Base-by-base conservation (phyloP, 768 basidiomycete genomes). In the Agrocybe chaxingu region DNA sequence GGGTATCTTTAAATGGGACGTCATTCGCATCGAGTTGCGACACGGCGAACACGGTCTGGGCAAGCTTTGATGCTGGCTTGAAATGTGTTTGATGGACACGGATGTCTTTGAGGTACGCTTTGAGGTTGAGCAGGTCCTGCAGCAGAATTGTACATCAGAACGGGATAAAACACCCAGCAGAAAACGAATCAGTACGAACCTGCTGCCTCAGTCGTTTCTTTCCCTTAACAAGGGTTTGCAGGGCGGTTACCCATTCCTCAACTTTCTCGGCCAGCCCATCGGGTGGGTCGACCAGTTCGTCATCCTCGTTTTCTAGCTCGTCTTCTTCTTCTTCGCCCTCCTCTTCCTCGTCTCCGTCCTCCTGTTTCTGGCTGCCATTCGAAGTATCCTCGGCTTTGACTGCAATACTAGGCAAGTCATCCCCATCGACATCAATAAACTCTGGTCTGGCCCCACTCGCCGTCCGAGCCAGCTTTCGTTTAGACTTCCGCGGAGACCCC, bases 221-320 rank as follows among this genome's bases (percentile, higher is more conserved):
- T 19, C 55, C 55, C 41, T 53, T 56, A 24, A 56, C 18, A 8
- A 56, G 30, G 31, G 32, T 39, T 7, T 44, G 48, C 45, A 56
- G 48, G 9, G 35, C 51, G 8, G 18, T 18, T 16, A n/a, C 43
- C 55, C 55, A 56, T 29, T 29, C 47, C 29, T 51, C 47, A 12
- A 56, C 36, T 34, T 46, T 33, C 8, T 6, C 33, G 7, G 44
- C 37, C 36, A 56, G 39, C 9, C 33, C 42, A 11, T 31, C 18
- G n/a, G 49, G 49, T 3, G 41, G n/a, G 29, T 52, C 36, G 16
- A 41, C 16, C 13, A 41, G 24, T 3, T 34, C 35, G 8, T 32
- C 38, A 2, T 9, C 42, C 29, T 37, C 35, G n/a, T 30, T 18
- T 10, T 43, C 49, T 8, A 13, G 12, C 42, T 50, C 49, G 13